A percentile compares a stretch with the other conserved stretches of the same genome.
phyloP scores from a whole-genome alignment of 1,139 yeast species.

The Pichia sp. region DNA sequence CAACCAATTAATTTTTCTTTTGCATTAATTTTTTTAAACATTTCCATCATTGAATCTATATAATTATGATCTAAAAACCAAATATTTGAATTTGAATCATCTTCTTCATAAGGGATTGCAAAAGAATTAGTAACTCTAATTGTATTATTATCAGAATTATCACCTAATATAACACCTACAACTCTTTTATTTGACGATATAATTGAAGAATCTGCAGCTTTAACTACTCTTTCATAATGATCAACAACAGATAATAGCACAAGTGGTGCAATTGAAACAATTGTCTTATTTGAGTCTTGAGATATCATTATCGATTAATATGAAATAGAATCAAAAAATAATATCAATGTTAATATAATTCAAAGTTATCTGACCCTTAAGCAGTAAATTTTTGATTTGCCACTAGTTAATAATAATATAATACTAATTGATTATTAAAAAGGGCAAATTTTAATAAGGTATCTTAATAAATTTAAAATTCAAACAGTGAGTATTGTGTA shows the following conservation, averaged over 20 bases:
- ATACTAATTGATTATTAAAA: no score
- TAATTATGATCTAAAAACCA: constrained; percentile 98
- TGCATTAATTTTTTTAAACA: constrained; percentile 96
- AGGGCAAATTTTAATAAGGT: no score
- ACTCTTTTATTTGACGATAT: constrained; percentile 75
- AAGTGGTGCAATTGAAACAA: constrained; percentile 87
- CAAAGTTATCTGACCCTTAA: no score
- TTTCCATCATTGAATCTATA: constrained; percentile 93
- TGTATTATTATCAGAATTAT: constrained; percentile 36
- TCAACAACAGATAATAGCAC: constrained; percentile 92
- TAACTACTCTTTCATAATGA: constrained; percentile 72
- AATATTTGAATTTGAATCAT: constrained; percentile 83
- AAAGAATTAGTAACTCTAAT: constrained; percentile 70
- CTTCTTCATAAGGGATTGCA: constrained; percentile 96
- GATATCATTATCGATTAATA: no score
- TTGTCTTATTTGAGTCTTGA: constrained; percentile 30
- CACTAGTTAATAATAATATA: no score
- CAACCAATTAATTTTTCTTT: constrained; percentile 94
- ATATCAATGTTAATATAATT: no score
- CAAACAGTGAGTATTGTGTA: no score
- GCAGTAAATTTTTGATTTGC: no score
- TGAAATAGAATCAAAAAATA: no score
- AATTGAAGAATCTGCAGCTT: constrained; percentile 25
- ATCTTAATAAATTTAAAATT: no score
- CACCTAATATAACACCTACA: constrained; percentile 91